Evolutionary conservation across 108 stramenopile species (phyloP).

Genomic region (Aureococcus anophagefferens): DNA sequence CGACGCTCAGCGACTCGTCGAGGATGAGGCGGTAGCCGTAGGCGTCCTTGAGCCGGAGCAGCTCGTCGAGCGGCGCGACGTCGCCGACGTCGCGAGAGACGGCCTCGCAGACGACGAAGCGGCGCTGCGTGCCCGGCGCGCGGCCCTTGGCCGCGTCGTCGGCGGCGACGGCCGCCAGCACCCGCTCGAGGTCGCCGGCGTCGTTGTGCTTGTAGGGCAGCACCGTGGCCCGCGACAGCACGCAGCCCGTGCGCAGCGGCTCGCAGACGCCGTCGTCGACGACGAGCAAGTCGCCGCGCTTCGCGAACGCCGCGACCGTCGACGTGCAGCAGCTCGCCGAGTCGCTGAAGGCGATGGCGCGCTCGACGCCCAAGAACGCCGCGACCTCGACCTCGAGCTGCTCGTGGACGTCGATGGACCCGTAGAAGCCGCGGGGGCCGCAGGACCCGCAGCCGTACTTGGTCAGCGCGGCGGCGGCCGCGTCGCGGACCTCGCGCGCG

Average conservation of each 20-base stretch:
- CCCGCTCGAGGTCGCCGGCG: conserved; percentile 80
- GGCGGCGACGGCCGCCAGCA: conserved; percentile 55
- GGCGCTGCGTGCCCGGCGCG: not conserved
- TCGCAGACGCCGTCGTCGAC: conserved; percentile 85
- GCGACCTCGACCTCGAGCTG: conserved; percentile 69
- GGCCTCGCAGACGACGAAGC: conserved; percentile 91
- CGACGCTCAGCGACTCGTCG: conserved; percentile 88
- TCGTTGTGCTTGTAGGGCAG: conserved; percentile 93
- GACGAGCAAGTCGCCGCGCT: conserved; percentile 86
- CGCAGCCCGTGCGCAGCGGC: conserved; percentile 75
- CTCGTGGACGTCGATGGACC: conserved; percentile 92
- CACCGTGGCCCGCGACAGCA: conserved; percentile 74
- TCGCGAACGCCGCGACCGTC: conserved; percentile 94
- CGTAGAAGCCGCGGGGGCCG: conserved; percentile 98
- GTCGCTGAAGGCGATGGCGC: conserved; percentile 93
- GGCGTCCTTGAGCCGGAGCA: conserved; percentile 80
- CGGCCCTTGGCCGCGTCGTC: not conserved
- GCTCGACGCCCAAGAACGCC: conserved; percentile 67
- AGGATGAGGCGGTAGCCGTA: conserved; percentile 83
- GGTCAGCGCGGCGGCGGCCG: conserved; percentile 48
- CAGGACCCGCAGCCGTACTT: conserved; percentile 91
- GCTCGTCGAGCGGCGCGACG: conserved; percentile 69
- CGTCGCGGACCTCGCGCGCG: conserved; percentile 41
- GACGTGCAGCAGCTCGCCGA: conserved; percentile 70
- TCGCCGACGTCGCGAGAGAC: conserved; percentile 89